A percentile compares a stretch with the other conserved stretches of the same genome.
Conservation (phyloP, 257 asterid genomes). For the Solanum pinnatisectum region DNA sequence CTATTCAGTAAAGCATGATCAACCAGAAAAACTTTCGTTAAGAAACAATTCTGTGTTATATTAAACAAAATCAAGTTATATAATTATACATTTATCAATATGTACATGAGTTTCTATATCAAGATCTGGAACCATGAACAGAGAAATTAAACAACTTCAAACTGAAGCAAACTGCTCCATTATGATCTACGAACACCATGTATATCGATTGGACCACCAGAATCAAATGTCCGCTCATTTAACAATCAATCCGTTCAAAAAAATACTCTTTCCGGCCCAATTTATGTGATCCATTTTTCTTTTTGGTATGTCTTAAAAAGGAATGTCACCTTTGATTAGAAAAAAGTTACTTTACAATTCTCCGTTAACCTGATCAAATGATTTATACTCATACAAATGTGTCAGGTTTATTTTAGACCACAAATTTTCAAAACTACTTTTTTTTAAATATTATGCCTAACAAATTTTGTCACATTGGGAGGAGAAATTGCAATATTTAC, state of each 20-base stretch:
- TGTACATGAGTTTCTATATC: no score
- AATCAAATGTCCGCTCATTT: no score
- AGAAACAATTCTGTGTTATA: no score
- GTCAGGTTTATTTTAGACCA: not conserved
- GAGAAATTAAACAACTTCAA: no score
- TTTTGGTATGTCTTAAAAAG: not conserved
- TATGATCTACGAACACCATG: no score
- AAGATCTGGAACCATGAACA: no score
- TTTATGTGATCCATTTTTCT: not conserved
- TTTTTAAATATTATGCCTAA: not conserved
- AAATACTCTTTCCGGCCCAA: not conserved
- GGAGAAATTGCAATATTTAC: not conserved
- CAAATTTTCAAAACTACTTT: not conserved
- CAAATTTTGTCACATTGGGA: not conserved
- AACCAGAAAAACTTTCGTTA: no score
- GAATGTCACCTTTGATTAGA: not conserved
- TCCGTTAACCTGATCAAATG: not conserved
- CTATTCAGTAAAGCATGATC: not conserved
- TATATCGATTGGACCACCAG: no score
- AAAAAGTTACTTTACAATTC: not conserved
- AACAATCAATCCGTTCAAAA: not conserved
- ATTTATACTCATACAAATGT: not conserved
- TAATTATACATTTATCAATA: no score
- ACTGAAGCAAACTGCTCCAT: no score
- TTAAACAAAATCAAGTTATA: no score